Evolutionary conservation across 2,329 filamentous ascomycete species (phyloP).

Genomic region (Dactylellina drechsleri): DNA sequence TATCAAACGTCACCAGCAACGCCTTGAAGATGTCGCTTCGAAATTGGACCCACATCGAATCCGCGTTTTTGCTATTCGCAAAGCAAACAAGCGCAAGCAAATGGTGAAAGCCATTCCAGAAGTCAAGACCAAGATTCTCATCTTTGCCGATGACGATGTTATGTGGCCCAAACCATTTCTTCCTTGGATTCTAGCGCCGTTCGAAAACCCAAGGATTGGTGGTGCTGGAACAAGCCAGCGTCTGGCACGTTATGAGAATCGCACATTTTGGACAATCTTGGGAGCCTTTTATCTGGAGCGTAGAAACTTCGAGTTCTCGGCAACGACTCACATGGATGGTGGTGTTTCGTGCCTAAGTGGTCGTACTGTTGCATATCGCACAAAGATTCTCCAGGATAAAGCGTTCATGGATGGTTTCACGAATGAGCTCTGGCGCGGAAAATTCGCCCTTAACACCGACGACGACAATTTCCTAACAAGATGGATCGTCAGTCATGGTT

Average conservation of each 20-base stretch:
- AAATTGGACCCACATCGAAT: constrained; percentile 71
- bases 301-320: constrained; percentile 95
- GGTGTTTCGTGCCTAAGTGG: constrained; percentile 97
- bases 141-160: constrained; percentile 96
- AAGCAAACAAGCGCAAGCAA: constrained; percentile 95
- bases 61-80: constrained; percentile 77
- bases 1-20: constrained; percentile 79
- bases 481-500: constrained; percentile 90
- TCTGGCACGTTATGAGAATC: constrained; percentile 74
- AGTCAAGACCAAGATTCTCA: constrained; percentile 82
- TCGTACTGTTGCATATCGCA: constrained; percentile 89
- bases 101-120: constrained; percentile 90
- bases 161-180: constrained; percentile 87
- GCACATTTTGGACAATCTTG: constrained; percentile 84
- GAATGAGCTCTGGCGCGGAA: constrained; percentile 82
- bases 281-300: constrained; percentile 91
- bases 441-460: constrained; percentile 91
- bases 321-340: constrained; percentile 92
- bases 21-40: constrained; percentile 73
- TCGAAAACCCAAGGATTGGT: constrained; percentile 83
- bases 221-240: constrained; percentile 93
- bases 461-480: constrained; percentile 98
- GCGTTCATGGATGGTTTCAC: constrained; percentile 89
- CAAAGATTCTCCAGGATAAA: constrained; percentile 83
- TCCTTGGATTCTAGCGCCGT: constrained; percentile 91